Base-by-base conservation (phyloP, 495 filamentous ascomycete genomes). In the Tuber aestivum region DNA sequence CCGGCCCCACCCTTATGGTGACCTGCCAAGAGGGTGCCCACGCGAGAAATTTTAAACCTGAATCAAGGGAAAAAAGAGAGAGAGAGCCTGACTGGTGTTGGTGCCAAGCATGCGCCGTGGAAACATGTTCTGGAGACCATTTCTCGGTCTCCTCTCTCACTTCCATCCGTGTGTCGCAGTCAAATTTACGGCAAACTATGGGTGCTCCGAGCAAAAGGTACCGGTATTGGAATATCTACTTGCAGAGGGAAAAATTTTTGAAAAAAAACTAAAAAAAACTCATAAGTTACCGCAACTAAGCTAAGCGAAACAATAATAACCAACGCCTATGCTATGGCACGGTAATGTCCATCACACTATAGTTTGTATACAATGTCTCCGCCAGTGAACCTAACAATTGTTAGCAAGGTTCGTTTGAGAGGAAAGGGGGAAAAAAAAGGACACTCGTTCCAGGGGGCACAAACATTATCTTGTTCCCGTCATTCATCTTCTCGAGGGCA, bases 381-480 rank as follows among this genome's bases (percentile, higher is more conserved):
- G 37, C 77, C 79, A n/a, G 79, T 74, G 70, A 81, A 81, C 79
- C 79, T 81, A 27, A 75, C 41, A 27, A 16, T 40, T n/a, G 45
- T 80, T 75, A 81, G 69, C 48, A 69, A 69, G 21, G 20, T 68
- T 23, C 35, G 18, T 16, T 20, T 41, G n/a, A n/a, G n/a, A n/a
- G n/a, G n/a, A n/a, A n/a, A n/a, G n/a, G n/a, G n/a, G n/a, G n/a
- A n/a, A 20, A 42, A 42, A 37, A 40, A 16, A 44, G 9, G 48
- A 56, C 12, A 21, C 48, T n/a, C 1, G 48, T 23, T 12, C 48
- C 12, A 50, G 32, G n/a, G 37, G 70, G 38, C 9, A 91, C 92
- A 90, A 85, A 97, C 96, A 98, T 98, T 84, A 99, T 90, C 85
- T 93, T 89, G 82, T 97, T 97, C 83, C 87, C 86, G 69, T 91